A percentile compares a stretch with the other conserved stretches of the same genome.
These are phyloP conservation scores for Venturiaceae sp. DNA, from an alignment of 2,329 filamentous ascomycete species.

Conservation along the genomic window DNA sequence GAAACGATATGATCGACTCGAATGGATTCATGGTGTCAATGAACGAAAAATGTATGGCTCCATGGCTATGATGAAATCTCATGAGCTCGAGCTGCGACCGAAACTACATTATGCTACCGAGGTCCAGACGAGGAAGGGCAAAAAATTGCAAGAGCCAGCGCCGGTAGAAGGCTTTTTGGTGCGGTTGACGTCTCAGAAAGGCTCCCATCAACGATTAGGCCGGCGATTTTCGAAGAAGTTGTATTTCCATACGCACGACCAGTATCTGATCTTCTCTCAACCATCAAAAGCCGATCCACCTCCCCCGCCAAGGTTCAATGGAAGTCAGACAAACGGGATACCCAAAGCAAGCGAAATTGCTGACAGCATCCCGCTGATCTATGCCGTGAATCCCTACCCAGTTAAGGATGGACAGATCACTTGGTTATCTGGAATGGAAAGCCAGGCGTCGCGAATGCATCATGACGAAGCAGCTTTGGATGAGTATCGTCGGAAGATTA, in stretches of 20 bases:
- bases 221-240: slow-evolving; percentile 55
- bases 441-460: slow-evolving; percentile 9
- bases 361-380: slow-evolving; percentile 49
- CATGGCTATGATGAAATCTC: slow-evolving; percentile 56
- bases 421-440: slow-evolving; percentile 44
- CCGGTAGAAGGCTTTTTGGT: slow-evolving; percentile 59
- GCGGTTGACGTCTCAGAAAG: slow-evolving; percentile 53
- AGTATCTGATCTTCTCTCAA: slow-evolving; percentile 51
- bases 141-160: slow-evolving; percentile 44
- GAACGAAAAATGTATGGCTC: slow-evolving; percentile 61
- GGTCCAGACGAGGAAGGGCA: slow-evolving; percentile 28
- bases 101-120: slow-evolving; percentile 54
- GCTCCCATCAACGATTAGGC: slow-evolving; percentile 47
- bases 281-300: slow-evolving; percentile 48
- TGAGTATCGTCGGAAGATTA: slow-evolving; percentile 47
- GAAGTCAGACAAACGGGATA: slow-evolving; percentile 31
- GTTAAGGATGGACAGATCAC: slow-evolving; percentile 42
- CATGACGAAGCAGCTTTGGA: slow-evolving; percentile 51
- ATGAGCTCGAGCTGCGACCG: slow-evolving; percentile 56
- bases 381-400: slow-evolving; percentile 52
- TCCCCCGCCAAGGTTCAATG: slow-evolving; percentile 45
- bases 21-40: slow-evolving; percentile 57
- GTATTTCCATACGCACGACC: slow-evolving; percentile 56
- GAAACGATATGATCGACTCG: slow-evolving; percentile 59
- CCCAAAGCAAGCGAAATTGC: slow-evolving; percentile 46